A percentile compares a stretch with the other conserved stretches of the same genome.
Conservation (phyloP, 495 filamentous ascomycete species). For the Pyronema domesticum region DNA sequence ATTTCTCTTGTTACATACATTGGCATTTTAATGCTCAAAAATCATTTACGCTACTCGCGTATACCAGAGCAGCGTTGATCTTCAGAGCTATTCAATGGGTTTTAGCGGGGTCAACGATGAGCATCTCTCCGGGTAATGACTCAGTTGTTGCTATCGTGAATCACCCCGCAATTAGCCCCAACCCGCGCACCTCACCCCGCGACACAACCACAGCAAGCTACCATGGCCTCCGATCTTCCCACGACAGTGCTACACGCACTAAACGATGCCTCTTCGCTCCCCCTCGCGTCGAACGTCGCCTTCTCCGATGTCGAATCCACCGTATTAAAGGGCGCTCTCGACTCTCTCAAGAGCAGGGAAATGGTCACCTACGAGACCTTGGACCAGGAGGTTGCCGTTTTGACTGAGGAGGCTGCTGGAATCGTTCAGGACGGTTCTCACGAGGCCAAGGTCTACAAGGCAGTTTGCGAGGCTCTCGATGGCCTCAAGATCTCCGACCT, state of each 20-base stretch:
- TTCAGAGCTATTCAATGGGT: too few relatives aligned
- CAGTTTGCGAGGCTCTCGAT: conserved; percentile 54
- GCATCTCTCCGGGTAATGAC: too few relatives aligned
- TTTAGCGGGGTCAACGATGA: too few relatives aligned
- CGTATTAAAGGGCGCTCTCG: conserved; percentile 68
- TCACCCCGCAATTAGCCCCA: too few relatives aligned
- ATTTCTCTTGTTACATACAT: too few relatives aligned
- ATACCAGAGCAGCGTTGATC: too few relatives aligned
- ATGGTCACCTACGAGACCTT: conserved; percentile 76
- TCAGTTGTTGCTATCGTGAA: too few relatives aligned
- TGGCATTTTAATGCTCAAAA: too few relatives aligned
- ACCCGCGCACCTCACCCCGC: too few relatives aligned
- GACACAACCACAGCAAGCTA: not conserved
- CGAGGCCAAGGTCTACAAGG: conserved; percentile 87
- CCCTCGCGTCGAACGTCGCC: conserved; percentile 53
- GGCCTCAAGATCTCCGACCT: conserved; percentile 68
- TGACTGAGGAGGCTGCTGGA: conserved; percentile 61
- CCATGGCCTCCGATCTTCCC: conserved; percentile 45
- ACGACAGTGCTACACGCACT: conserved; percentile 48
- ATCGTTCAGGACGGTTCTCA: conserved; percentile 77
- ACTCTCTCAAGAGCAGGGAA: conserved; percentile 60
- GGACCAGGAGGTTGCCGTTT: conserved; percentile 55
- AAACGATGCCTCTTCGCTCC: conserved; percentile 37
- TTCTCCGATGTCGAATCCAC: conserved; percentile 56
- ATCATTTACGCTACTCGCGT: too few relatives aligned